These are phyloP conservation scores for Cladosporium sp. DNA, from an alignment of 2,329 filamentous ascomycete genomes.

Conservation along the genomic window DNA sequence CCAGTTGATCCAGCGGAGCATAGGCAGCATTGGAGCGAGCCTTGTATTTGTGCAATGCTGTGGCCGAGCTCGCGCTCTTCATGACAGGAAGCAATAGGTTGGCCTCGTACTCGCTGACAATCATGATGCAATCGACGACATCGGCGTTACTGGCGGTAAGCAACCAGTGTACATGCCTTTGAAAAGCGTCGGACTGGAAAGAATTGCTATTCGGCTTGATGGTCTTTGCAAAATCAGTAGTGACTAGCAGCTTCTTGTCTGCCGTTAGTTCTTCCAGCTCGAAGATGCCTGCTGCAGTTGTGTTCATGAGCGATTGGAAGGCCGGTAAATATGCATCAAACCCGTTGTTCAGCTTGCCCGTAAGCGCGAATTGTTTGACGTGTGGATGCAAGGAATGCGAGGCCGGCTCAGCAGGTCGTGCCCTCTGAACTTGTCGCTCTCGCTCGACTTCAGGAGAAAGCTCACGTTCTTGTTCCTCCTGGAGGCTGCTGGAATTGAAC, in stretches of 20 bases:
- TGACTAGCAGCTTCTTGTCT: slow-evolving; percentile 40
- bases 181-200: slow-evolving; percentile 41
- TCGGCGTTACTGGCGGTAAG: slow-evolving; percentile 30
- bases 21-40: slow-evolving; percentile 40
- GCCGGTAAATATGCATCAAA: slow-evolving; percentile 42
- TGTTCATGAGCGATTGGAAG: slow-evolving; percentile 41
- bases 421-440: slow-evolving; percentile 52
- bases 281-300: slow-evolving; percentile 37
- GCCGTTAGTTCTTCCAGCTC: slow-evolving; percentile 35
- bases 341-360: slow-evolving; percentile 29
- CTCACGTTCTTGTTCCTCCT: slow-evolving; percentile 68
- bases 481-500: slow-evolving; percentile 35
- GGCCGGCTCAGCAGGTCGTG: slow-evolving; percentile 37
- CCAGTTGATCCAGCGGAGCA: slow-evolving; percentile 43
- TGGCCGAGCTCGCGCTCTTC: slow-evolving; percentile 21
- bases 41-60: slow-evolving; percentile 48
- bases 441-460: slow-evolving; percentile 60
- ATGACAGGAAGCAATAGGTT: slow-evolving; percentile 47
- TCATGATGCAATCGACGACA: slow-evolving; percentile 36
- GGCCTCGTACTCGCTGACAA: slow-evolving; percentile 61
- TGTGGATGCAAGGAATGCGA: slow-evolving; percentile 43
- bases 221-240: slow-evolving; percentile 49
- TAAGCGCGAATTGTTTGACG: slow-evolving; percentile 39
- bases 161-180: slow-evolving; percentile 54
- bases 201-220: slow-evolving; percentile 28